These are phyloP conservation scores for Xylaria cubensis DNA, from an alignment of 495 filamentous ascomycete species.

Conservation along the genomic window DNA sequence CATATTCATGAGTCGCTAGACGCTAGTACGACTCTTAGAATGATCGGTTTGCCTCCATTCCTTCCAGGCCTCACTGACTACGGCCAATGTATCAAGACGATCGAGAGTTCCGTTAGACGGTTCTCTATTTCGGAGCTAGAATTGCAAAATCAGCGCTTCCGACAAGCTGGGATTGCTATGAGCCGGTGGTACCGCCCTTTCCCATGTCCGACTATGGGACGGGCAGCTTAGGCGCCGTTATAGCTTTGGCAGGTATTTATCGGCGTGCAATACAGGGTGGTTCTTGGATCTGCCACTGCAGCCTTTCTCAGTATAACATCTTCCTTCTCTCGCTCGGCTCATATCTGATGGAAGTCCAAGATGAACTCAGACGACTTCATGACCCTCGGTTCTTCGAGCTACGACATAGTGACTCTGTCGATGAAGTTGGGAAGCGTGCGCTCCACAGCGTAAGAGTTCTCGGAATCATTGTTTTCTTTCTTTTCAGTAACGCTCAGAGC, in stretches of 20 bases:
- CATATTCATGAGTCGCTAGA: slow-evolving; percentile 83
- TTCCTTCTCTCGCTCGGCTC: slow-evolving; percentile 69
- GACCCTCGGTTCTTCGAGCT: slow-evolving; percentile 56
- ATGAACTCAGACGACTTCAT: slow-evolving; percentile 59
- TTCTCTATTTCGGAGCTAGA: slow-evolving; percentile 71
- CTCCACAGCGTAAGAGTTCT: slow-evolving; percentile 34
- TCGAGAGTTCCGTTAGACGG: slow-evolving; percentile 68
- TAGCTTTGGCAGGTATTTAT: slow-evolving; percentile 68
- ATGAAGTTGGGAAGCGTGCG: slow-evolving; percentile 71
- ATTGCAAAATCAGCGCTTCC: slow-evolving; percentile 62
- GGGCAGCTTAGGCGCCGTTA: slow-evolving; percentile 67
- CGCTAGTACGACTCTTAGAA: slow-evolving; percentile 69
- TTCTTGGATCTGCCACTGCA: slow-evolving; percentile 67
- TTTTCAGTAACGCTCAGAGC: no score
- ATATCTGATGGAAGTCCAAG: slow-evolving; percentile 63
- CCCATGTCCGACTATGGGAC: slow-evolving; percentile 85
- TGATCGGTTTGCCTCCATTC: slow-evolving; percentile 72
- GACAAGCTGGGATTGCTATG: slow-evolving; percentile 70
- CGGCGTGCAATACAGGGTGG: slow-evolving; percentile 67
- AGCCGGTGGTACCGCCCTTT: slow-evolving; percentile 79
- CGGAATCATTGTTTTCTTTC: no score
- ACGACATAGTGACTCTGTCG: slow-evolving; percentile 73
- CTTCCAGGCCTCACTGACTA: slow-evolving; percentile 70
- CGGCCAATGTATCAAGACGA: slow-evolving; percentile 67
- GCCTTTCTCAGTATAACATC: slow-evolving; percentile 51